Conservation (phyloP, 305 asterid genomes). For the Withania somnifera region DNA sequence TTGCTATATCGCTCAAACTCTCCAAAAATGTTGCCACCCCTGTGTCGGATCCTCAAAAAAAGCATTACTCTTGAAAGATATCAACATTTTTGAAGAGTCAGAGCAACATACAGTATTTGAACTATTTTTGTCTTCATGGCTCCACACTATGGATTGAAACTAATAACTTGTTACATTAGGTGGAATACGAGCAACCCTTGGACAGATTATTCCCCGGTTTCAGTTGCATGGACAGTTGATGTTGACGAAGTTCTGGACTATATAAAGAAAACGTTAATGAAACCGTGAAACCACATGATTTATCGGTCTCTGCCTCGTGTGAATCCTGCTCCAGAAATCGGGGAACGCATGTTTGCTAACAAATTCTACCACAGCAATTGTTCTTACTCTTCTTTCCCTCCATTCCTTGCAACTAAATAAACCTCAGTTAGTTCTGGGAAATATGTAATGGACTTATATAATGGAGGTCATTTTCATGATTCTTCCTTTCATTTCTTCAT, state of each 20-base stretch:
- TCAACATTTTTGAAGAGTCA: neutral
- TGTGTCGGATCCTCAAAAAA: neutral
- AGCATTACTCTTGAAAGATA: neutral
- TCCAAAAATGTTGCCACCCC: neutral
- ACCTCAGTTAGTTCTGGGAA: neutral
- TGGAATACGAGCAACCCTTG: slow-evolving; percentile 92
- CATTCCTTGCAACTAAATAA: neutral
- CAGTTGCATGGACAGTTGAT: slow-evolving; percentile 81
- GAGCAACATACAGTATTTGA: neutral
- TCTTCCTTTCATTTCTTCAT: neutral
- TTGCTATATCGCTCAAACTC: neutral
- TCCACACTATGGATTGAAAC: neutral
- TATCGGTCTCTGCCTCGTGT: neutral
- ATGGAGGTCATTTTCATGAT: neutral
- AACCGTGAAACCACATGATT: slow-evolving; percentile 25
- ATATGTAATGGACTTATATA: neutral
- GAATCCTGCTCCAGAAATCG: neutral
- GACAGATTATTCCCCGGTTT: slow-evolving; percentile 67
- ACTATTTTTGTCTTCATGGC: neutral
- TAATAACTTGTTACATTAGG: slow-evolving; percentile 22
- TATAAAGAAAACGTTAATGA: slow-evolving; percentile 45
- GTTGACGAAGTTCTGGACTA: slow-evolving; percentile 53
- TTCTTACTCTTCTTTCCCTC: neutral
- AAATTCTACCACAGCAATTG: neutral
- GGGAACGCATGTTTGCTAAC: neutral